A percentile compares a stretch with the other conserved stretches of the same genome.
phyloP scores from a whole-genome alignment of 176 grass and related monocot species.

The Pontederia crassipes region DNA sequence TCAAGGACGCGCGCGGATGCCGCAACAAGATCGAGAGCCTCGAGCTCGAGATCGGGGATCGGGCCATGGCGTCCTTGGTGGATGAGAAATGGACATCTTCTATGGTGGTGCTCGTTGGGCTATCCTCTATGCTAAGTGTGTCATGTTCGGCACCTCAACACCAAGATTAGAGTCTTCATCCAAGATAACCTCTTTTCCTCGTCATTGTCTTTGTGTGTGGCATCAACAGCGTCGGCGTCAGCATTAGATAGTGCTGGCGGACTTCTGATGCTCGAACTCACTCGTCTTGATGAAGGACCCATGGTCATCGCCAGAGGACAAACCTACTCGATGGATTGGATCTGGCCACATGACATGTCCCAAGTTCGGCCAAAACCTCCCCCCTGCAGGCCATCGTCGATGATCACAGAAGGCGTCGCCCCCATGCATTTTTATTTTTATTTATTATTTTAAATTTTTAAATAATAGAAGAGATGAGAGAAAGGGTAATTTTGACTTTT shows the following conservation, averaged over 20 bases:
- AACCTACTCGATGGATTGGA: slow-evolving; percentile 15
- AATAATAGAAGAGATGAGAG: no score
- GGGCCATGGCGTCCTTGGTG: not conserved
- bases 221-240: slow-evolving; percentile 1
- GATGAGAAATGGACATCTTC: not conserved
- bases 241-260: not conserved
- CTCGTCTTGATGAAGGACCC: slow-evolving; percentile 26
- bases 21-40: not conserved
- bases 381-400: no score
- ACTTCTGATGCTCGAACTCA: slow-evolving; percentile 19
- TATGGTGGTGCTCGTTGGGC: not conserved
- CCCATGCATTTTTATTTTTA: no score
- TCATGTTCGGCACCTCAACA: slow-evolving; percentile 1
- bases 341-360: slow-evolving; percentile 14
- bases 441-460: no score
- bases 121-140: slow-evolving; percentile 2
- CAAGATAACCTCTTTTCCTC: not conserved
- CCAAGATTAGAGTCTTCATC: not conserved
- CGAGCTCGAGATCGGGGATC: not conserved
- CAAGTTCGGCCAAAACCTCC: slow-evolving; percentile 3
- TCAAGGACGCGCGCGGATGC: not conserved
- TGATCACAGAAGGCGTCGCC: no score
- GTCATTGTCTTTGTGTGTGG: not conserved
- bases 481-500: no score
- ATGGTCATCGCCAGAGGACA: slow-evolving; percentile 14